A percentile compares a stretch with the other conserved stretches of the same genome.
These are phyloP conservation scores for Plasmodium adleri DNA, from an alignment of 169 alveolate species.

Conservation along the genomic window DNA sequence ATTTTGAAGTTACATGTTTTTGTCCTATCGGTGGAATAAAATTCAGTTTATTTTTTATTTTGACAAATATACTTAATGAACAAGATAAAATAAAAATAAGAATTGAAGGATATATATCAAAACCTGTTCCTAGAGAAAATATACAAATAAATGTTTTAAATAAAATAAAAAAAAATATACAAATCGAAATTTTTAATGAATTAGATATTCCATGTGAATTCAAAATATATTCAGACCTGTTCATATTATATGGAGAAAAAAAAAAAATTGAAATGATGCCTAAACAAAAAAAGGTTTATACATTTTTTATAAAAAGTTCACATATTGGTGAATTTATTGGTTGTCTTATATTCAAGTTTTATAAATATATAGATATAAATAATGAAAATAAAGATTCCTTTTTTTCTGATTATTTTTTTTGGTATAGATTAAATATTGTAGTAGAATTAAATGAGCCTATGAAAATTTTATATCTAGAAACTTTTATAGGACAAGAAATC, in stretches of 20 bases:
- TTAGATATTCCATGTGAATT: slow-evolving; percentile 47
- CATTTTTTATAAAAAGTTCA: slow-evolving; percentile 44
- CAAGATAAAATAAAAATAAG: slow-evolving; percentile 61
- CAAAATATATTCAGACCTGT: slow-evolving; percentile 58
- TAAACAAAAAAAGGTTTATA: slow-evolving; percentile 34
- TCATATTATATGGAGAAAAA: slow-evolving; percentile 36
- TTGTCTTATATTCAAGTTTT: slow-evolving; percentile 47
- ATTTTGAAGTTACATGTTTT: slow-evolving; percentile 52
- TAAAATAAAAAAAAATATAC: slow-evolving; percentile 32
- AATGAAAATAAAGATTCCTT: background rate
- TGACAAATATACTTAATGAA: slow-evolving; percentile 29
- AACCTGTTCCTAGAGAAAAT: slow-evolving; percentile 61
- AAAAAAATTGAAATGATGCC: slow-evolving; percentile 62
- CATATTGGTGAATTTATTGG: slow-evolving; percentile 74
- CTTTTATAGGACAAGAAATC: slow-evolving; percentile 40
- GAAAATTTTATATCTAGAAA: slow-evolving; percentile 42
- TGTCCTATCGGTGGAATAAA: slow-evolving; percentile 19
- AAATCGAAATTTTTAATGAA: slow-evolving; percentile 45
- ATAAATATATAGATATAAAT: background rate
- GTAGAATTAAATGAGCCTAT: slow-evolving; percentile 54
- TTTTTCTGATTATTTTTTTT: slow-evolving; percentile 28
- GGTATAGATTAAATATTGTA: slow-evolving; percentile 43
- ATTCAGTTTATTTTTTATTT: slow-evolving; percentile 12
- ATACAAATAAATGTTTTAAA: slow-evolving; percentile 32
- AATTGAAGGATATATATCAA: slow-evolving; percentile 30